phyloP scores from a whole-genome alignment of 1,284 basidiomycete species.

The Gymnopus androsaceus region DNA sequence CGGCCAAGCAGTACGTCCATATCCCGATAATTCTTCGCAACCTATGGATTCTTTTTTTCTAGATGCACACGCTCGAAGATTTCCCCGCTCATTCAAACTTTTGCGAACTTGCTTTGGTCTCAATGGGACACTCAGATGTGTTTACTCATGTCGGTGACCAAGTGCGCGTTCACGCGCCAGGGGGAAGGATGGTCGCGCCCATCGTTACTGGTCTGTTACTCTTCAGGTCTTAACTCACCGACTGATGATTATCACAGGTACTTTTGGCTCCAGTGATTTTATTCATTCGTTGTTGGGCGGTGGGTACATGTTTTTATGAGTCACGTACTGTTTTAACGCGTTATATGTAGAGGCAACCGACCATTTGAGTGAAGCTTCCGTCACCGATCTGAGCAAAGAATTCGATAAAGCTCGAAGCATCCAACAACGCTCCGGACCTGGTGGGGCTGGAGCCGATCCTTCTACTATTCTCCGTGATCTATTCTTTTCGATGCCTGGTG shows the following conservation, averaged over 20 bases:
- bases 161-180: conserved; percentile 75
- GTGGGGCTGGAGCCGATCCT: conserved; percentile 36
- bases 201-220: conserved; percentile 74
- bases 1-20: conserved; percentile 60
- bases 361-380: conserved; percentile 79
- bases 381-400: conserved; percentile 84
- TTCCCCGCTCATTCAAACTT: conserved; percentile 91
- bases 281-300: conserved; percentile 74
- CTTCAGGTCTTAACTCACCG: background rate
- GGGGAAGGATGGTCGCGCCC: conserved; percentile 77
- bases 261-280: conserved; percentile 89
- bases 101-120: conserved; percentile 78
- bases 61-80: conserved; percentile 85
- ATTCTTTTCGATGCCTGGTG: conserved; percentile 64
- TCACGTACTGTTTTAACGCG: conserved; percentile 5
- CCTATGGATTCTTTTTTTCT: conserved; percentile 2
- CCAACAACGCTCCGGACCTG: conserved; percentile 42
- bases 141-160: conserved; percentile 91
- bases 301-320: conserved; percentile 30
- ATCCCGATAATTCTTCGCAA: background rate
- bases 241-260: conserved; percentile 43
- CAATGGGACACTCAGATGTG: conserved; percentile 75
- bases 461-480: conserved; percentile 52
- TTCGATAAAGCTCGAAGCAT: conserved; percentile 69
- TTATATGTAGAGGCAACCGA: conserved; percentile 62